Conservation (phyloP, 2,329 filamentous ascomycete species). For the Aspergillus ochraceoroseus region DNA sequence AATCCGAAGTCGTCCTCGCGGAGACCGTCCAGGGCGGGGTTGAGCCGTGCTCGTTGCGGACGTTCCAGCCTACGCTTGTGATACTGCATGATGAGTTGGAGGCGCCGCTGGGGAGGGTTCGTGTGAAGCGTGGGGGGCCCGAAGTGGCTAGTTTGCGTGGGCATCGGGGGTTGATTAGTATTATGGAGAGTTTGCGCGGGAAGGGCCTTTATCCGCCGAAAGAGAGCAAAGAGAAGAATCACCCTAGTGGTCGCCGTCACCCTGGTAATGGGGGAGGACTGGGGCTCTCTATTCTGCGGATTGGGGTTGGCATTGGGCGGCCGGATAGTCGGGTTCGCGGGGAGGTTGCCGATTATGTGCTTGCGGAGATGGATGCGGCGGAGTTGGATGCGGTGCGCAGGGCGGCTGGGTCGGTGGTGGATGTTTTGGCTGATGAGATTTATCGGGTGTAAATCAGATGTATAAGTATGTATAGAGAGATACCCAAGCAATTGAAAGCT, state of each 20-base stretch:
- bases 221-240: too few relatives aligned
- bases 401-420: constrained; percentile 47
- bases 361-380: constrained; percentile 58
- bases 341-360: constrained; percentile 71
- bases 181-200: constrained; percentile 52
- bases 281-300: constrained; percentile 48
- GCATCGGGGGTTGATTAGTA: constrained; percentile 70
- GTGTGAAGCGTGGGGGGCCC: constrained; percentile 56
- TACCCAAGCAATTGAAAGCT: constrained; percentile 11
- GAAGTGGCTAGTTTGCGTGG: constrained; percentile 57
- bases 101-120: constrained; percentile 61
- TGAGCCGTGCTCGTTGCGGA: constrained; percentile 12
- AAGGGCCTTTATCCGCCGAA: constrained; percentile 33
- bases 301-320: constrained; percentile 84
- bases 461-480: constrained; percentile 1
- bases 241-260: too few relatives aligned
- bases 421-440: constrained; percentile 50
- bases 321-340: constrained; percentile 62
- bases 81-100: constrained; percentile 89
- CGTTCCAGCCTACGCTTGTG: constrained; percentile 52
- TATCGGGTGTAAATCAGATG: constrained; percentile 27
- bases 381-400: constrained; percentile 52
- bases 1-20: constrained; percentile 10
- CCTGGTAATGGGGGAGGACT: too few relatives aligned
- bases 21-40: constrained; percentile 7